These are phyloP conservation scores for Fusarium pseudoanthophilum DNA, from an alignment of 2,329 filamentous ascomycete genomes.

Conservation along the genomic window DNA sequence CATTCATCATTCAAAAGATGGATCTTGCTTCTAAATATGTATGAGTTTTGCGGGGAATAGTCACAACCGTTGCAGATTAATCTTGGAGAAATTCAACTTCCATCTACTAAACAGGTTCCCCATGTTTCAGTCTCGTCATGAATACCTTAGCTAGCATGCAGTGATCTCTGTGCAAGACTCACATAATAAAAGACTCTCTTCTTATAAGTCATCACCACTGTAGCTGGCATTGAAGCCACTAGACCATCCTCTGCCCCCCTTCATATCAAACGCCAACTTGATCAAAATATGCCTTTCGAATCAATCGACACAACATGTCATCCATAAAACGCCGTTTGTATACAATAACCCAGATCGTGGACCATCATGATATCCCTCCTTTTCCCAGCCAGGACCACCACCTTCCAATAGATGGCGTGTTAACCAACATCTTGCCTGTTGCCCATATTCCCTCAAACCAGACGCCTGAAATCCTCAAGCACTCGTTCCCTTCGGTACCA, in stretches of 20 bases:
- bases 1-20: neutral
- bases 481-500: neutral
- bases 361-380: constrained; percentile 5
- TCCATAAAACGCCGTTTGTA: constrained; percentile 29
- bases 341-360: constrained; percentile 21
- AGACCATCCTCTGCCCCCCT: neutral
- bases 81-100: neutral
- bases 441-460: constrained; percentile 3
- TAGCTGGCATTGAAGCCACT: constrained; percentile 1
- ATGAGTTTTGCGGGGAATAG: constrained; percentile 13
- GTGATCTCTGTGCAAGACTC: neutral
- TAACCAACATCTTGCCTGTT: neutral
- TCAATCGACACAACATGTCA: neutral
- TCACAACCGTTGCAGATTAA: neutral
- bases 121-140: neutral
- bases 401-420: neutral
- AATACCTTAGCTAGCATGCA: neutral
- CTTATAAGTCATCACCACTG: neutral
- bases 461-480: constrained; percentile 19
- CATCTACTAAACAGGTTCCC: neutral
- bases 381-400: neutral
- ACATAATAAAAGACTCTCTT: neutral
- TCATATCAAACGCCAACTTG: neutral
- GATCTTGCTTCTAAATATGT: neutral
- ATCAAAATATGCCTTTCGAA: neutral